Base-by-base conservation (phyloP, 805 yeast genomes). In the Candida michaelii region DNA sequence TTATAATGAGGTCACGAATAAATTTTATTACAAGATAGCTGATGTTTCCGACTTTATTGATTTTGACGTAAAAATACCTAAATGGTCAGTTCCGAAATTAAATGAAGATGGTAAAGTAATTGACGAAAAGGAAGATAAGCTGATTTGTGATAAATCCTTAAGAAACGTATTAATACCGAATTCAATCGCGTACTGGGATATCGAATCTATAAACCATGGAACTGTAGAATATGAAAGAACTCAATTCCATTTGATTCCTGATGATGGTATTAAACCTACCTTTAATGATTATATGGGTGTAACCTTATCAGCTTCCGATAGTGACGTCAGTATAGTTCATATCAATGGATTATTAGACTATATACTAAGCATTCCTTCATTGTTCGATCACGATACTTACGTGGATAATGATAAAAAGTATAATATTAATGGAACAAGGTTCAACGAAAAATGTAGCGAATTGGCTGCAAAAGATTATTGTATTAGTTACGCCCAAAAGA, bases 121-220 rank as follows among this genome's bases (percentile, higher is more conserved):
- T 3, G 41, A 36, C 7, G 36, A 32, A 14, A 11, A 34, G 8
- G 27, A 42, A 16, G 19, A 37, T 23, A 33, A 30, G 14, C 34
- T 27, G 33, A 27, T 31, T 25, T 42, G 52, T 48, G 50, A 49
- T 25, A 44, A 47, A 25, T 51, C 48, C 31, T 50, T 54, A 9
- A 54, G 58, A 43, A 58, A 55, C 19, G 67, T 60, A 3, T 52
- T 63, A 36, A 62, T 63, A 24, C 69, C 69, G 1, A 63, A 63
- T 48, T 59, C 63, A 3, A 54, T 63, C 23, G 55, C 60, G 2
- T 50, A 45, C 25, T 63, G 66, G 67, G 51, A 46, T 17, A 36
- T 54, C 18, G 43, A 48, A 27, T 48, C 60, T 15, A 43, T 58
- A 21, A 27, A 36, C 5, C 44, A 48, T 15, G 50, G 51, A 21